Evolutionary conservation across 1,139 yeast species (phyloP).

Genomic region (Kazachstania sp.): DNA sequence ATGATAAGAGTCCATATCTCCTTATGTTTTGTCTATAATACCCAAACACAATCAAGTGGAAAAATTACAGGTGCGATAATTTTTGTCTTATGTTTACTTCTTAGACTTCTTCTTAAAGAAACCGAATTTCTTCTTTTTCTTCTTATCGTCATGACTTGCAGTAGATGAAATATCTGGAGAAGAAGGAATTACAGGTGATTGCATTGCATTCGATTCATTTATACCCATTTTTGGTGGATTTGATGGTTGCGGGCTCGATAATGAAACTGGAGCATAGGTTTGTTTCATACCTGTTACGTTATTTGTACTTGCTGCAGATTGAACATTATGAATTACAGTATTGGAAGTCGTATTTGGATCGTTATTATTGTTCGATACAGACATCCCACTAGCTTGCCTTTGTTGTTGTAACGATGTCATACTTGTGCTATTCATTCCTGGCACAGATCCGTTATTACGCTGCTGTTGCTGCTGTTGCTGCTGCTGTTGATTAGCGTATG

Average conservation of each 20-base stretch:
- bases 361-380: constrained; percentile 1
- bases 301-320: constrained; percentile 3
- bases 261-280: neutral
- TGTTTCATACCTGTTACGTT: constrained; percentile 2
- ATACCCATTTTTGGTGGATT: constrained; percentile 1
- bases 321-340: constrained; percentile 22
- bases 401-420: constrained; percentile 7
- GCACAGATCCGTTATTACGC: neutral
- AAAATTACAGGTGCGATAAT: neutral
- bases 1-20: neutral
- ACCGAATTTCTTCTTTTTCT: constrained; percentile 25
- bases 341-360: constrained; percentile 16
- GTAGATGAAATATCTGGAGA: neutral
- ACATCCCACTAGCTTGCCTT: constrained; percentile 7
- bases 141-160: constrained; percentile 5
- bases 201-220: constrained; percentile 2
- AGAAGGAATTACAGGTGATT: neutral
- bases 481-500: constrained; percentile 1
- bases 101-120: constrained; percentile 24
- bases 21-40: neutral
- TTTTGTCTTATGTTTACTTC: constrained; percentile 7
- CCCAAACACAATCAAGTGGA: neutral
- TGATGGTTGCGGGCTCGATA: neutral
- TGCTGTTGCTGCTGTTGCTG: too few relatives aligned
- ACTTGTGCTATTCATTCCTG: constrained; percentile 4